These are phyloP conservation scores for Byssothecium circinans DNA, from an alignment of 2,329 filamentous ascomycete species.

Conservation along the genomic window DNA sequence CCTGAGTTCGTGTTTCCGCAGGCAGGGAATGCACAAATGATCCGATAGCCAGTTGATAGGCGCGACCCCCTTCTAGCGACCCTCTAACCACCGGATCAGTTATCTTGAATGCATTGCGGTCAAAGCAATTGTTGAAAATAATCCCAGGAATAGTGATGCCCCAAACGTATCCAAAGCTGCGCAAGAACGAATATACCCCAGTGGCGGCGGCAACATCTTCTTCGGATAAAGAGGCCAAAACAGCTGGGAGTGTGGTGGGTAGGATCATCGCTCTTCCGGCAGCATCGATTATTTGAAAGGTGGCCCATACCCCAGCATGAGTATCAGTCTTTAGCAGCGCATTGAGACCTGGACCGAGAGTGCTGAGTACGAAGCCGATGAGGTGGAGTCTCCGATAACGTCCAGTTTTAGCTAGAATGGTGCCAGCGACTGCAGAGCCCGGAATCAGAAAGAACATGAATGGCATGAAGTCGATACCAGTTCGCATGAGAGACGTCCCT, in stretches of 20 bases:
- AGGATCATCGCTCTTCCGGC: constrained; percentile 30
- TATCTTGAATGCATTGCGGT: background rate
- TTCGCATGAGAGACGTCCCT: constrained; percentile 8
- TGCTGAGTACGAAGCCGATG: constrained; percentile 2
- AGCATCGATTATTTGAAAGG: background rate
- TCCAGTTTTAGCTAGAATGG: constrained; percentile 12
- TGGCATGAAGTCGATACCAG: constrained; percentile 41
- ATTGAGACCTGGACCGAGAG: constrained; percentile 6
- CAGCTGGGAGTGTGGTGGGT: constrained; percentile 47
- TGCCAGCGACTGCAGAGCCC: constrained; percentile 2
- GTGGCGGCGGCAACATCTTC: constrained; percentile 15
- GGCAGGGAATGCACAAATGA: background rate
- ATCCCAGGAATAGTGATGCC: constrained; percentile 12
- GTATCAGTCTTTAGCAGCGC: constrained; percentile 1
- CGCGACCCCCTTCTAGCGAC: constrained; percentile 2
- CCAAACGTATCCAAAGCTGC: constrained; percentile 18
- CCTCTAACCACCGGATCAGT: background rate
- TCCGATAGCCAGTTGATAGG: constrained; percentile 6
- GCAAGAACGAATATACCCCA: constrained; percentile 15
- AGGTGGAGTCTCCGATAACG: background rate
- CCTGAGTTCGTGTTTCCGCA: background rate
- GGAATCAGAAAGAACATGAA: constrained; percentile 11
- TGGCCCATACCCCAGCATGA: constrained; percentile 1
- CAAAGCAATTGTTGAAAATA: constrained; percentile 12
- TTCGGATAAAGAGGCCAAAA: constrained; percentile 21